Percentiles rank a stretch among this genome's conserved stretches.
These are phyloP conservation scores for Podila horticola DNA, from an alignment of 192 early-diverging fungal genomes.

Conservation along the genomic window DNA sequence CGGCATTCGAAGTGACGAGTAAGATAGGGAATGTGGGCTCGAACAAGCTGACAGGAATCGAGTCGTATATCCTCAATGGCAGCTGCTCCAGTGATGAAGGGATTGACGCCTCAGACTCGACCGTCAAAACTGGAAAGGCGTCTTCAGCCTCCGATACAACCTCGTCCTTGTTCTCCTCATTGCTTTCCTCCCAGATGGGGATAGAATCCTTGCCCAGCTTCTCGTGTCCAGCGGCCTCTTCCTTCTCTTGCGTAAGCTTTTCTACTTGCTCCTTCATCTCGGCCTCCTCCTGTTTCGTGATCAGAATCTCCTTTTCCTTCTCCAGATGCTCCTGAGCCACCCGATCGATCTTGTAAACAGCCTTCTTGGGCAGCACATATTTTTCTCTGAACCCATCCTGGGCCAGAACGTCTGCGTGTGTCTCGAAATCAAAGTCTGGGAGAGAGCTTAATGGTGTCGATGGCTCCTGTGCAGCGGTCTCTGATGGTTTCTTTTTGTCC, in stretches of 20 bases:
- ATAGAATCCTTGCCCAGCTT: conserved; percentile 22
- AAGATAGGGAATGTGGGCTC: conserved; percentile 45
- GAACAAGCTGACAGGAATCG: conserved; percentile 28
- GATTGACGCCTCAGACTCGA: conserved; percentile 39
- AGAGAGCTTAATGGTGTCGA: not conserved
- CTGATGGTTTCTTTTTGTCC: not conserved
- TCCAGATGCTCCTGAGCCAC: conserved; percentile 38
- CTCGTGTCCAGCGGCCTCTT: not conserved
- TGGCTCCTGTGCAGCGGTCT: not conserved
- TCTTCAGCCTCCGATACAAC: not conserved
- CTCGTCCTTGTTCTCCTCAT: not conserved
- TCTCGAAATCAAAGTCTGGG: conserved; percentile 22
- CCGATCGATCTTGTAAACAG: conserved; percentile 43
- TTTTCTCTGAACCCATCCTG: conserved; percentile 39
- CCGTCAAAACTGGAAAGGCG: conserved; percentile 18
- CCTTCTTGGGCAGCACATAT: conserved; percentile 38
- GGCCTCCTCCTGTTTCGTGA: conserved; percentile 13
- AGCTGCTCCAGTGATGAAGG: conserved; percentile 40
- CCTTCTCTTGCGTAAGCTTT: not conserved
- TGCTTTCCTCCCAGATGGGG: conserved; percentile 3
- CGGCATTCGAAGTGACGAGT: conserved; percentile 33
- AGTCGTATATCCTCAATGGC: conserved; percentile 38
- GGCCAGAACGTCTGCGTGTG: conserved; percentile 38
- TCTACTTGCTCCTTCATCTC: not conserved
- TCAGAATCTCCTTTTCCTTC: conserved; percentile 14